phyloP scores from a whole-genome alignment of 129 eudicot genomes.

The Tagetes patula region DNA sequence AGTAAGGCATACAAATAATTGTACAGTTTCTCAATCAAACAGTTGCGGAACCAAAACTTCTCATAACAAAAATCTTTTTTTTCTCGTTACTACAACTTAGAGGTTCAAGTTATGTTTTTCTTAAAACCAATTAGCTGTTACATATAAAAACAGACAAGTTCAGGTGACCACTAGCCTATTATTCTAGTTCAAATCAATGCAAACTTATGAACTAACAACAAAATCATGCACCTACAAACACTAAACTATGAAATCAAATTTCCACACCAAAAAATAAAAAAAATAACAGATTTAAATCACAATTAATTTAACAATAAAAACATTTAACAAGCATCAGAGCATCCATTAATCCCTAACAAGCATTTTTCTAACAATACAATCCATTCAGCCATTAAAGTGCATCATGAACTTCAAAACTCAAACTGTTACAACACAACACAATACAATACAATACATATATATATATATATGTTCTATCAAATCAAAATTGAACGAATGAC shows the following conservation, averaged over 20 bases:
- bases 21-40: background rate
- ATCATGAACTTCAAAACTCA: conserved; percentile 16
- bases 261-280: too few relatives aligned
- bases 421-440: conserved; percentile 6
- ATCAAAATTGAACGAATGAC: background rate
- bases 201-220: conserved; percentile 16
- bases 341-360: conserved; percentile 11
- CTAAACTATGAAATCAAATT: background rate
- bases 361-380: conserved; percentile 7
- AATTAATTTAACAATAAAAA: background rate
- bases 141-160: too few relatives aligned
- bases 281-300: too few relatives aligned
- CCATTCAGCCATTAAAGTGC: conserved; percentile 19
- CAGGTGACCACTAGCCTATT: too few relatives aligned
- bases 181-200: conserved; percentile 11
- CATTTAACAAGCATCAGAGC: background rate
- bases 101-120: too few relatives aligned
- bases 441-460: background rate
- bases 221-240: background rate
- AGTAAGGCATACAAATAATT: background rate
- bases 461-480: background rate
- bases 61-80: too few relatives aligned
- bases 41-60: too few relatives aligned
- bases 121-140: too few relatives aligned
- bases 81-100: too few relatives aligned